phyloP scores from a whole-genome alignment of 345 rosid genomes.

The Odontarrhena argentea region DNA sequence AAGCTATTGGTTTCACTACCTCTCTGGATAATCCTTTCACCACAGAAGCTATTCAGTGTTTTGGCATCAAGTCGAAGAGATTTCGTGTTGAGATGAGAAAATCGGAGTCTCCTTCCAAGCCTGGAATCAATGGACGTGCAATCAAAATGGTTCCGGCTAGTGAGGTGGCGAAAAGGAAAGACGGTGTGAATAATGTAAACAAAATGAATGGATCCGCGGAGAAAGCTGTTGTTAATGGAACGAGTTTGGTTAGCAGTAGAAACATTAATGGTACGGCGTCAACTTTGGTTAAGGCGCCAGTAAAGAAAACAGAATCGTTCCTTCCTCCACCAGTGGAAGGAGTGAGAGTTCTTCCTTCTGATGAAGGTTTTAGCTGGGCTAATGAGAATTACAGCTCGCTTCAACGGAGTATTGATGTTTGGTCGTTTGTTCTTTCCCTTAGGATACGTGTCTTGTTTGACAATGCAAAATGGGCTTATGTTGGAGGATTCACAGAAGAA shows the following conservation, averaged over 20 bases:
- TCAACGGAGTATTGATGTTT: constrained; percentile 82
- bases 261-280: constrained; percentile 41
- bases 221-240: constrained; percentile 56
- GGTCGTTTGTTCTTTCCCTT: constrained; percentile 81
- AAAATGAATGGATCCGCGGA: constrained; percentile 58
- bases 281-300: constrained; percentile 48
- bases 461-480: constrained; percentile 85
- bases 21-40: constrained; percentile 48
- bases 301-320: constrained; percentile 41
- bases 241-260: constrained; percentile 51
- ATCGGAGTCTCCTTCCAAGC: constrained; percentile 53
- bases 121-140: constrained; percentile 58
- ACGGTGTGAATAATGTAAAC: constrained; percentile 47
- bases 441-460: constrained; percentile 76
- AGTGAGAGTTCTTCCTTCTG: constrained; percentile 74
- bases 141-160: constrained; percentile 83
- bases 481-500: constrained; percentile 74
- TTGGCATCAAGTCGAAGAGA: constrained; percentile 33
- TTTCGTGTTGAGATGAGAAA: constrained; percentile 63
- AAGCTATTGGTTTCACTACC: constrained; percentile 57
- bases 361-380: constrained; percentile 97
- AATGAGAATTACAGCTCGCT: constrained; percentile 72
- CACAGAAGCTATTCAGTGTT: constrained; percentile 29
- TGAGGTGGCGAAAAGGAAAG: constrained; percentile 59
- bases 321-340: constrained; percentile 69